Conservation (phyloP, 1,139 yeast genomes). For the Suhomyces bolitotheri region DNA sequence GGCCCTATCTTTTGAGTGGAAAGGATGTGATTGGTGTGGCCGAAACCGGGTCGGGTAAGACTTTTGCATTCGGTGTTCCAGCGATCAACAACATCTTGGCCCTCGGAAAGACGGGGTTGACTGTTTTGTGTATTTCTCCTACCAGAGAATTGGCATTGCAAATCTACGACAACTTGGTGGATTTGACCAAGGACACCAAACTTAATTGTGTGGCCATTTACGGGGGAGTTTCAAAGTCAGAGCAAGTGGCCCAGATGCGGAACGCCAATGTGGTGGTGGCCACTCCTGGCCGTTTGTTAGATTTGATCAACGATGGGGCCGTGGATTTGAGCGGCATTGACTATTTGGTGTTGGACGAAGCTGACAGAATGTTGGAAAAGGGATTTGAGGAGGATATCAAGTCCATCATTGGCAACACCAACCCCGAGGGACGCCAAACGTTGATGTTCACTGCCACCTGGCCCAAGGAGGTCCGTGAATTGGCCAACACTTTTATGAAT, state of each 20-base stretch:
- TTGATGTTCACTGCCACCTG: conserved; percentile 89
- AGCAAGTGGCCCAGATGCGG: conserved; percentile 70
- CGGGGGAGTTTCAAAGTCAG: conserved; percentile 97
- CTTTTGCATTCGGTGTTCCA: conserved; percentile 97
- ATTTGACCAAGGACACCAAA: conserved; percentile 57
- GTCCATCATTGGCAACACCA: conserved; percentile 63
- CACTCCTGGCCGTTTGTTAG: conserved; percentile 95
- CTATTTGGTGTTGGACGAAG: conserved; percentile 91
- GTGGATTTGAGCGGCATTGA: conserved; percentile 67
- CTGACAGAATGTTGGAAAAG: conserved; percentile 94
- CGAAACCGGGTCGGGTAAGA: conserved; percentile 97
- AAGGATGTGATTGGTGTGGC: conserved; percentile 96
- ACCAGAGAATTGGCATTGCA: conserved; percentile 97
- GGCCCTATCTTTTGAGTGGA: conserved; percentile 86
- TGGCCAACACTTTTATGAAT: conserved; percentile 83
- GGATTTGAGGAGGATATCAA: conserved; percentile 98
- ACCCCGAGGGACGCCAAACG: conserved; percentile 61
- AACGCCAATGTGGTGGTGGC: conserved; percentile 82
- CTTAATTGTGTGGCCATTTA: conserved; percentile 82
- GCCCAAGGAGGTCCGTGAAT: conserved; percentile 90
- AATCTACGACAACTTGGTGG: conserved; percentile 79
- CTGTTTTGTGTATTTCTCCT: conserved; percentile 87
- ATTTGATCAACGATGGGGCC: conserved; percentile 85
- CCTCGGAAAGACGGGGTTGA: conserved; percentile 51
- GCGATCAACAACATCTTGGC: conserved; percentile 73